Evolutionary conservation across 2,329 filamentous ascomycete genomes (phyloP), one percentile per base, ranked within the genome.

Genomic region (Leptographium procerum): DNA sequence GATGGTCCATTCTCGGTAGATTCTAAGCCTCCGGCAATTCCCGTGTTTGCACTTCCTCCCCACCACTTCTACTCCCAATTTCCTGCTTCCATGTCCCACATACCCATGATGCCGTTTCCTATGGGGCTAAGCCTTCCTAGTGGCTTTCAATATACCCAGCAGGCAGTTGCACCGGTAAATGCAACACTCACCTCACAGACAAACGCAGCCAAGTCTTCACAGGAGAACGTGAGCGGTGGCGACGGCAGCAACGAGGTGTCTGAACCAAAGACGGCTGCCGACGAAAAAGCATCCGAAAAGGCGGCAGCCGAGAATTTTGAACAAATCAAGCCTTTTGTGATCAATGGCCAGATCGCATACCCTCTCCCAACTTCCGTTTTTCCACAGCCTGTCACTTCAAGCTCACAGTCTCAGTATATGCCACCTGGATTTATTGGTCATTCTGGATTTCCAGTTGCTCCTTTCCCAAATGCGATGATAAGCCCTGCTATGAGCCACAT

Each of bases 291-390:
- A 22, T 69, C 74, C 5, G 52, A 64, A 3, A 68, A 71, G 47
- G 65, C 74, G 45, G 71, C 75, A 1, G 69, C 73, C 13, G 75
- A 76, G 22, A 73, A 76, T 56, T 74, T 77, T 57, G 78, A 81
- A 56, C 71, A 69, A 29, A 71, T 64, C 34, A 73, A 73, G 40
- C 75, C 77, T 1, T 77, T 75, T 62, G 69, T 71, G 59, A 69
- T 76, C 58, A 69, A 69, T 34, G 66, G 68, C 31, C 69, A 70
- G 43, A 50, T 72, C 53, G 60, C 73, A 47, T 71, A 69, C 31
- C 72, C 72, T 0, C 56, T 66, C 11, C 61, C 65, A 7, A 36
- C 62, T 4, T 54, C 61, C 1, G 22, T 62, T 1, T 64, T 65
- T 22, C 61, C 57, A 1, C 47, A 57, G 4, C 55, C 55, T 9